Conservation (phyloP, 371 early-diverging fungal genomes). For the Dinochytrium kinnereticum region DNA sequence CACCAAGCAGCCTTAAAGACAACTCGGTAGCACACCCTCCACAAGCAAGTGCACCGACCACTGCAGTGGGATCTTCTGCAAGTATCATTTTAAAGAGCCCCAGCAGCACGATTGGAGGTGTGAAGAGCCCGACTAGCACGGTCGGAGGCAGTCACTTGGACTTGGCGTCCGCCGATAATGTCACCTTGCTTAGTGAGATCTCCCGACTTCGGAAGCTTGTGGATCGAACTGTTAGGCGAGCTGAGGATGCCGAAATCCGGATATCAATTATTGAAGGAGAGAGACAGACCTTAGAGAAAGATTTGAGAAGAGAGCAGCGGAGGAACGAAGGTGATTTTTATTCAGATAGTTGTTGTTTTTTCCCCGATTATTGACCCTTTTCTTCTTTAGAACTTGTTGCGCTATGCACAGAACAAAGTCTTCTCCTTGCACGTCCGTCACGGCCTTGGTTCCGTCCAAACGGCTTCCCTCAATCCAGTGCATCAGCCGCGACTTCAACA, state of each 20-base stretch:
- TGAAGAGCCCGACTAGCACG: neutral
- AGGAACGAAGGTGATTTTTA: constrained; percentile 4
- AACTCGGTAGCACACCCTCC: neutral
- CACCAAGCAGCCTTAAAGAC: no score
- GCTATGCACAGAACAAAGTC: constrained; percentile 4
- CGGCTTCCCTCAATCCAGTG: no score
- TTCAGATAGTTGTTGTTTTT: neutral
- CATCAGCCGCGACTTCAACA: neutral
- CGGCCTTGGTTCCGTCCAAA: neutral
- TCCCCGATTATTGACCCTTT: neutral
- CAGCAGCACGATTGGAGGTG: neutral
- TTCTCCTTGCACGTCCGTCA: neutral
- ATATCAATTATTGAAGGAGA: neutral
- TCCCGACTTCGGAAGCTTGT: neutral
- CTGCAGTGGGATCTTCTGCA: neutral
- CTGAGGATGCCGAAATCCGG: constrained; percentile 13
- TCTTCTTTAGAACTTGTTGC: constrained; percentile 1
- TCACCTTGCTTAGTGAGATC: neutral
- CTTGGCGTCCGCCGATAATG: neutral
- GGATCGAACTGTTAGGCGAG: constrained; percentile 5
- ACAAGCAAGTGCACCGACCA: neutral
- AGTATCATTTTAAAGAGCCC: constrained; percentile 1
- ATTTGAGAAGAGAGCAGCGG: neutral
- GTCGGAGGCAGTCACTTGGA: neutral
- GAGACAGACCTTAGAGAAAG: neutral